These are phyloP conservation scores for Polyporus tsugae DNA, from an alignment of 1,284 basidiomycete genomes.

Conservation along the genomic window DNA sequence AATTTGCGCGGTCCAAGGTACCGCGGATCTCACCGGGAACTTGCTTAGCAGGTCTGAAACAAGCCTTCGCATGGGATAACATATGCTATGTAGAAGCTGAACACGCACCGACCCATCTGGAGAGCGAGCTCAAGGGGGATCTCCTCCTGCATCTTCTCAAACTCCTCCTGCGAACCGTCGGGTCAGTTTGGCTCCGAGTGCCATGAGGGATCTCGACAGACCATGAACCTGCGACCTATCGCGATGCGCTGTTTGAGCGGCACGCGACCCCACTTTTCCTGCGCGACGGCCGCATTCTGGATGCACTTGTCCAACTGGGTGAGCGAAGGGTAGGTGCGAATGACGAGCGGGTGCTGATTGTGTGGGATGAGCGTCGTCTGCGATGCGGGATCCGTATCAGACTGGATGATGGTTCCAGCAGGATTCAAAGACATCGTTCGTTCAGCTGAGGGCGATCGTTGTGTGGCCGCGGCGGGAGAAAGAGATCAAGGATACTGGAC, in stretches of 20 bases:
- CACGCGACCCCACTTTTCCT: slow-evolving; percentile 77
- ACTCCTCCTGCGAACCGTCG: slow-evolving; percentile 64
- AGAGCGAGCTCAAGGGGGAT: slow-evolving; percentile 79
- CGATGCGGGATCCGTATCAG: slow-evolving; percentile 25
- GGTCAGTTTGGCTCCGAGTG: neutral
- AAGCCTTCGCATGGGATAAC: slow-evolving; percentile 7
- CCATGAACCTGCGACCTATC: slow-evolving; percentile 82
- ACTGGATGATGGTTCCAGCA: slow-evolving; percentile 14
- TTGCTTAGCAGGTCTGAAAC: slow-evolving; percentile 77
- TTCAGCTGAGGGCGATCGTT: neutral
- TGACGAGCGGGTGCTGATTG: slow-evolving; percentile 65
- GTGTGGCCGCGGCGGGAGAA: neutral
- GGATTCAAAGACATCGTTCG: slow-evolving; percentile 20
- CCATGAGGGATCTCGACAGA: slow-evolving; percentile 42
- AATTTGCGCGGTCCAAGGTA: slow-evolving; percentile 81
- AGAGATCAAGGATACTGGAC: neutral
- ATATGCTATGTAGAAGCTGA: neutral
- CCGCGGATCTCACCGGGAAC: slow-evolving; percentile 83
- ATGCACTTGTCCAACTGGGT: slow-evolving; percentile 70
- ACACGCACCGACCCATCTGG: slow-evolving; percentile 79
- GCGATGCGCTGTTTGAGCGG: slow-evolving; percentile 76
- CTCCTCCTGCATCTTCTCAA: slow-evolving; percentile 73
- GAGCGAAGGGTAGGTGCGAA: slow-evolving; percentile 62
- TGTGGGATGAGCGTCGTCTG: slow-evolving; percentile 81
- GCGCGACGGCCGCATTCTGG: slow-evolving; percentile 65